Evolutionary conservation across 2,329 filamentous ascomycete species (phyloP).

Genomic region (Didymella arachidicola): DNA sequence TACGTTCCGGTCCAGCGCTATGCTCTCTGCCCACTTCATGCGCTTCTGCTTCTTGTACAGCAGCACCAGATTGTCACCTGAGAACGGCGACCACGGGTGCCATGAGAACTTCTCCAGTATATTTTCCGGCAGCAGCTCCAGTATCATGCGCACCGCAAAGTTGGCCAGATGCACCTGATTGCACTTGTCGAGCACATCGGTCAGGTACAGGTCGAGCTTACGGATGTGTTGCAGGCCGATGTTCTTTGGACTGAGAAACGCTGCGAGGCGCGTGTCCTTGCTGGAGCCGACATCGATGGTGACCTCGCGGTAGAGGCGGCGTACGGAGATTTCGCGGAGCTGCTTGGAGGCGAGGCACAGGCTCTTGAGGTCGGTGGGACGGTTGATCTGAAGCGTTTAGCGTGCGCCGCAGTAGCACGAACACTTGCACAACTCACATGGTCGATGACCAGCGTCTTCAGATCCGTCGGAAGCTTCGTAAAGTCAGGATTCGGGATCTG

Average conservation of each 20-base stretch:
- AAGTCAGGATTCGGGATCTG: slow-evolving; percentile 25
- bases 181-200: slow-evolving; percentile 54
- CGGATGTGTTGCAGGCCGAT: slow-evolving; percentile 57
- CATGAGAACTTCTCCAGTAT: slow-evolving; percentile 60
- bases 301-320: slow-evolving; percentile 57
- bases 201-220: slow-evolving; percentile 57
- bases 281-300: slow-evolving; percentile 56
- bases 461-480: slow-evolving; percentile 48
- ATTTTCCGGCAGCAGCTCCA: slow-evolving; percentile 59
- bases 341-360: slow-evolving; percentile 58
- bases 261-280: slow-evolving; percentile 54
- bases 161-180: slow-evolving; percentile 56
- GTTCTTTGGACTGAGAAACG: slow-evolving; percentile 57
- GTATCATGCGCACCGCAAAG: slow-evolving; percentile 58
- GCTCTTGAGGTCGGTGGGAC: slow-evolving; percentile 58
- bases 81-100: slow-evolving; percentile 60
- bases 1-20: slow-evolving; percentile 54
- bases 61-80: slow-evolving; percentile 57
- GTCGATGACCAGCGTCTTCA: slow-evolving; percentile 51
- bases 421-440: slow-evolving; percentile 41
- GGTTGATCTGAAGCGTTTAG: slow-evolving; percentile 47
- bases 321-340: slow-evolving; percentile 57
- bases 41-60: slow-evolving; percentile 59
- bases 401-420: not conserved
- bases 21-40: slow-evolving; percentile 59